Evolutionary conservation across 805 yeast genomes (phyloP).

Genomic region (Grigorovia jiainica): DNA sequence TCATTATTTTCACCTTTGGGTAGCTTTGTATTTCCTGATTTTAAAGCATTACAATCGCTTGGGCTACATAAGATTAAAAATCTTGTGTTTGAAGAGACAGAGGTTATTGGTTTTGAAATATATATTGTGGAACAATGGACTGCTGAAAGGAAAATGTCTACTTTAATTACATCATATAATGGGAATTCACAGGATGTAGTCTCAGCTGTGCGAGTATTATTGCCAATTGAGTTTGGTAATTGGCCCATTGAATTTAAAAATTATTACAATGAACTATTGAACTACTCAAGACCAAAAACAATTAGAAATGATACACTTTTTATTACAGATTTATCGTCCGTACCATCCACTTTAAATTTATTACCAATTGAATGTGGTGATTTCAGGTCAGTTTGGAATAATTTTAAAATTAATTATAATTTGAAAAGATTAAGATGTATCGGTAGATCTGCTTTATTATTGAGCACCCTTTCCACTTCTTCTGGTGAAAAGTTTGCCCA

Average conservation of each 20-base stretch:
- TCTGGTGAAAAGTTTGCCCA: slow-evolving; percentile 74
- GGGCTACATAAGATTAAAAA: slow-evolving; percentile 33
- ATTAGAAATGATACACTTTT: slow-evolving; percentile 54
- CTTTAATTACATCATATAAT: slow-evolving; percentile 72
- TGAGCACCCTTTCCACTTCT: slow-evolving; percentile 66
- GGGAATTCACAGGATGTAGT: slow-evolving; percentile 67
- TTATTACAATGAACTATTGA: slow-evolving; percentile 55
- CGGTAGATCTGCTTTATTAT: slow-evolving; percentile 70
- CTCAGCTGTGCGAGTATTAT: slow-evolving; percentile 52
- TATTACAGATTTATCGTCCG: slow-evolving; percentile 72
- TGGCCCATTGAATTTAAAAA: slow-evolving; percentile 39
- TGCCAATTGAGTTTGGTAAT: slow-evolving; percentile 22
- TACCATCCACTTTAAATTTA: slow-evolving; percentile 66
- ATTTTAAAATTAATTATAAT: slow-evolving; percentile 66
- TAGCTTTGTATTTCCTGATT: slow-evolving; percentile 44
- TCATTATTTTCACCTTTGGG: background rate
- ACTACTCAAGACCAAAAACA: slow-evolving; percentile 59
- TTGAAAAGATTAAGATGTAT: slow-evolving; percentile 71
- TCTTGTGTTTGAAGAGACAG: slow-evolving; percentile 36
- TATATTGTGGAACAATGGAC: slow-evolving; percentile 96
- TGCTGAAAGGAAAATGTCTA: slow-evolving; percentile 53
- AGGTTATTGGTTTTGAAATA: slow-evolving; percentile 68
- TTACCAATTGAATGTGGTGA: slow-evolving; percentile 62
- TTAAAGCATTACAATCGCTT: slow-evolving; percentile 42
- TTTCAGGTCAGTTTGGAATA: slow-evolving; percentile 38